phyloP scores from a whole-genome alignment of 2,329 filamentous ascomycete genomes.

The Penicillium sp. region DNA sequence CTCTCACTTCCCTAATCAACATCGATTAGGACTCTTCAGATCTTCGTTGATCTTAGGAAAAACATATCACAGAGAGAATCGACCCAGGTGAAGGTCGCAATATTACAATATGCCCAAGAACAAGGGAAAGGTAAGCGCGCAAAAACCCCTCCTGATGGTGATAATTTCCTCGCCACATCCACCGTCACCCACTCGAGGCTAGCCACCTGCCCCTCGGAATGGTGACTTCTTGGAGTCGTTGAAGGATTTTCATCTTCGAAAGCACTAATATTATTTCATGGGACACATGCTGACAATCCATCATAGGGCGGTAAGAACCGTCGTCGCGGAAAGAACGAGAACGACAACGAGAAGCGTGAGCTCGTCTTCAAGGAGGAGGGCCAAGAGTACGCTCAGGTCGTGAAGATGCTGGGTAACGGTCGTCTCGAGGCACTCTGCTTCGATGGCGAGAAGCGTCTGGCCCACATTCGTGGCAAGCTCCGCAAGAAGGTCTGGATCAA shows the following conservation, averaged over 20 bases:
- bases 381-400: slow-evolving; percentile 83
- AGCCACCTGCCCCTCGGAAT: neutral
- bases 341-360: slow-evolving; percentile 98
- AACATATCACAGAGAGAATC: slow-evolving; percentile 13
- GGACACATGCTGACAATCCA: slow-evolving; percentile 28
- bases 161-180: slow-evolving; percentile 23
- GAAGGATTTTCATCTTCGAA: neutral
- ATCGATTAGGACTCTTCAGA: slow-evolving; percentile 16
- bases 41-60: slow-evolving; percentile 19
- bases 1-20: slow-evolving; percentile 7
- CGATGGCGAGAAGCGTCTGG: slow-evolving; percentile 82
- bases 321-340: slow-evolving; percentile 97
- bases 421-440: slow-evolving; percentile 93
- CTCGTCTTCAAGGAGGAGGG: slow-evolving; percentile 98
- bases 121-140: slow-evolving; percentile 84
- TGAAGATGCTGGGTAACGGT: slow-evolving; percentile 96
- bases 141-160: slow-evolving; percentile 24
- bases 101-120: slow-evolving; percentile 85
- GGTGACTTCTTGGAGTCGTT: neutral
- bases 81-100: slow-evolving; percentile 28
- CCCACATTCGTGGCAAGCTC: slow-evolving; percentile 90
- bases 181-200: slow-evolving; percentile 6
- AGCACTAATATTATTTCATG: neutral
- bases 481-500: slow-evolving; percentile 99
- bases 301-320: slow-evolving; percentile 93